These are phyloP conservation scores for Trichosporon ovoides DNA, from an alignment of 1,284 basidiomycete species.

Conservation along the genomic window DNA sequence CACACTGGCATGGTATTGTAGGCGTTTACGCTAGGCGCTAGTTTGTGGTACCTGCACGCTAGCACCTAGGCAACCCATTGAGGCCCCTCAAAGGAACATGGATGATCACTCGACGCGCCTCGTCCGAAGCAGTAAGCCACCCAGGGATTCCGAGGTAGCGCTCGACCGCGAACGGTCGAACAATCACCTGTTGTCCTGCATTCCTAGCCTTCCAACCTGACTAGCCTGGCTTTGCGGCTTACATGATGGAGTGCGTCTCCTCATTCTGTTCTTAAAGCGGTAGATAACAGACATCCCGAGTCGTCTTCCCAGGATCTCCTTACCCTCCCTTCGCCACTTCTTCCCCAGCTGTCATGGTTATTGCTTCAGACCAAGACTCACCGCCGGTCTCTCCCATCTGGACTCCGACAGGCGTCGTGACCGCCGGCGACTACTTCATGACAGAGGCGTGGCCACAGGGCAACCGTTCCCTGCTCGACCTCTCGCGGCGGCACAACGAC, in stretches of 20 bases:
- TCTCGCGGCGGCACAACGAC: neutral
- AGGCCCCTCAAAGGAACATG: neutral
- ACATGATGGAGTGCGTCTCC: no score
- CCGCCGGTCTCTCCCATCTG: neutral
- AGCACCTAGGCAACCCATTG: neutral
- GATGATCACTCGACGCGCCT: no score
- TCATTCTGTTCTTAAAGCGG: no score
- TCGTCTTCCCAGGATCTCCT: neutral
- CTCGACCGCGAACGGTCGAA: no score
- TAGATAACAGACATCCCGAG: no score
- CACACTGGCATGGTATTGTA: constrained; percentile 3
- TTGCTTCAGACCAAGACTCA: neutral
- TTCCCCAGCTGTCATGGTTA: neutral
- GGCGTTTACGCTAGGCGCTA: neutral
- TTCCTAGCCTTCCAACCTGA: no score
- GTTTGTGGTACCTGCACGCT: no score
- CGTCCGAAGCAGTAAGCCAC: no score
- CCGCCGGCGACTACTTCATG: neutral
- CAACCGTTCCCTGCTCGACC: neutral
- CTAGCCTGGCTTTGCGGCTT: no score
- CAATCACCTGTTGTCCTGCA: no score
- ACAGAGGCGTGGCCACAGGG: neutral
- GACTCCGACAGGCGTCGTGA: neutral
- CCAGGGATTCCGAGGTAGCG: no score
- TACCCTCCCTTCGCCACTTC: neutral